Percentiles rank a stretch among this genome's conserved stretches.
These are phyloP conservation scores for Vitis riparia DNA, from an alignment of 164 flowering plant species.

Conservation along the genomic window DNA sequence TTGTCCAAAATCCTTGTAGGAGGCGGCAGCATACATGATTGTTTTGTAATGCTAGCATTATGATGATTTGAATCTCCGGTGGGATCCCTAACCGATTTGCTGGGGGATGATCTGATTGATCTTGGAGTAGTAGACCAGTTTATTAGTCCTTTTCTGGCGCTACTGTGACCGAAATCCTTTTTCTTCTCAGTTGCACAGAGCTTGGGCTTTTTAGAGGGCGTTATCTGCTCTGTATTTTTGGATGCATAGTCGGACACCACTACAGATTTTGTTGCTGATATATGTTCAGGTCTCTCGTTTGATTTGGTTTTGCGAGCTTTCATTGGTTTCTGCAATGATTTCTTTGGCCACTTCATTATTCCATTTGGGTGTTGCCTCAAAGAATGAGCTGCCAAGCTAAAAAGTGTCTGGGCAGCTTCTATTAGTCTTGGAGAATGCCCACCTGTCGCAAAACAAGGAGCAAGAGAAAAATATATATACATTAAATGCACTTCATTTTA, in stretches of 20 bases:
- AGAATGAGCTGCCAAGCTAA: conserved; percentile 42
- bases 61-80: conserved; percentile 30
- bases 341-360: conserved; percentile 46
- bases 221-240: conserved; percentile 19
- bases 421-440: conserved; percentile 39
- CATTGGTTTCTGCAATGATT: conserved; percentile 51
- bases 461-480: not conserved
- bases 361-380: conserved; percentile 29
- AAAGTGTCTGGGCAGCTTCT: conserved; percentile 78
- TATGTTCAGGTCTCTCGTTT: conserved; percentile 33
- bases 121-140: conserved; percentile 49
- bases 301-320: conserved; percentile 53
- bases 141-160: conserved; percentile 33
- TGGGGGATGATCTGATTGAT: conserved; percentile 59
- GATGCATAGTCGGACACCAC: conserved; percentile 8
- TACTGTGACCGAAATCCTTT: conserved; percentile 25
- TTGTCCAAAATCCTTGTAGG: conserved; percentile 34
- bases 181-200: conserved; percentile 31
- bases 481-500: not conserved
- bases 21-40: conserved; percentile 37
- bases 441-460: conserved; percentile 28
- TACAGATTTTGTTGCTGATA: conserved; percentile 15
- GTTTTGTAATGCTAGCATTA: conserved; percentile 28
- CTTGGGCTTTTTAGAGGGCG: conserved; percentile 51
- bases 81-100: conserved; percentile 36